A percentile compares a stretch with the other conserved stretches of the same genome.
Evolutionary conservation across 2,329 filamentous ascomycete species (phyloP).

Genomic region (Diplodia mutila): DNA sequence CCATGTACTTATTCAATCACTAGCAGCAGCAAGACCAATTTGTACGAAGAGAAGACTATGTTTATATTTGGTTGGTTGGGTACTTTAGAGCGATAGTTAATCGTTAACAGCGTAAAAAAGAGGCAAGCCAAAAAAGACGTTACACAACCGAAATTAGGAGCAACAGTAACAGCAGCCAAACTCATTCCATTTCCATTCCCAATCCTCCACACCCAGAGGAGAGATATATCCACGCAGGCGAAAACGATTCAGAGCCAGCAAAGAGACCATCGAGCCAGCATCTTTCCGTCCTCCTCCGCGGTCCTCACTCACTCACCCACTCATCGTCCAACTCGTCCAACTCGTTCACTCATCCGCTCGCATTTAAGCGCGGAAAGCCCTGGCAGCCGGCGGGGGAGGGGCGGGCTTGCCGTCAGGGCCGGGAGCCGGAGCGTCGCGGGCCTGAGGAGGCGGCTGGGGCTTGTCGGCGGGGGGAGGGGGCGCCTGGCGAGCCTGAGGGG

Average conservation of each 20-base stretch:
- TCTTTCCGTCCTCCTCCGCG: not conserved
- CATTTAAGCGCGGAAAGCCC: not conserved
- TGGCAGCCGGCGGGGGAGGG: not conserved
- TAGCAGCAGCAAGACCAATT: not conserved
- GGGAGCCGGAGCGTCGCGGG: not conserved
- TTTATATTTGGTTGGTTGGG: not conserved
- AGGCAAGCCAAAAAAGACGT: not conserved
- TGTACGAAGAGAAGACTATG: not conserved
- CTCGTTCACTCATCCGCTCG: not conserved
- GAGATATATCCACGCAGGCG: too few species aligned
- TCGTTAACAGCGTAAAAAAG: not conserved
- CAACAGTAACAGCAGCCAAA: not conserved
- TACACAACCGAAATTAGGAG: not conserved
- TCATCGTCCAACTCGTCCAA: not conserved
- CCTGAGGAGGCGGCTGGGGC: not conserved
- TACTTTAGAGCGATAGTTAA: not conserved
- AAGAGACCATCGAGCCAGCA: conserved; percentile 1
- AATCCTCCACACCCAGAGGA: too few species aligned
- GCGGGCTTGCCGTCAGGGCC: not conserved
- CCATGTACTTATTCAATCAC: not conserved
- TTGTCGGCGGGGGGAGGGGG: not conserved
- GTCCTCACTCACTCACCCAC: not conserved
- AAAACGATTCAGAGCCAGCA: not conserved
- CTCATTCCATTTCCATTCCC: not conserved
- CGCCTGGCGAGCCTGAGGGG: not conserved